These are phyloP conservation scores for Candida chauliodis DNA, from an alignment of 805 yeast species.

Conservation along the genomic window DNA sequence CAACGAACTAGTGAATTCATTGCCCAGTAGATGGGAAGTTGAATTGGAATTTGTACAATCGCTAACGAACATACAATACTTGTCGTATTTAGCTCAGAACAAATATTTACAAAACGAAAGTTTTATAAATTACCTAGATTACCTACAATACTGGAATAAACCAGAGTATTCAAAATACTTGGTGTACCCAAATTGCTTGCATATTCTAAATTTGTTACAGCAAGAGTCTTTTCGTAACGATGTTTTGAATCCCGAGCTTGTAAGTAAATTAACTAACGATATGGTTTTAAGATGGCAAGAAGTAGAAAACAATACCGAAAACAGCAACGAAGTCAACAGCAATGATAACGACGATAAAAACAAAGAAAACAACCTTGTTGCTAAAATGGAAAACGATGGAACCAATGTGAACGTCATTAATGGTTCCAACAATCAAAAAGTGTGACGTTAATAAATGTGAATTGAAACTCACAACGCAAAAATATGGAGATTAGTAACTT, in stretches of 20 bases:
- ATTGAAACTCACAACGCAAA: no score
- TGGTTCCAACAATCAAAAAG: no score
- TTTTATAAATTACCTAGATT: conserved; percentile 72
- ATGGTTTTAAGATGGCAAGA: conserved; percentile 72
- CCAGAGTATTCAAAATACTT: conserved; percentile 67
- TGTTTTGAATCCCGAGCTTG: conserved; percentile 53
- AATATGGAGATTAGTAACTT: no score
- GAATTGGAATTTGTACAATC: conserved; percentile 95
- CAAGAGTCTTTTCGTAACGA: conserved; percentile 50
- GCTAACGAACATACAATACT: conserved; percentile 82
- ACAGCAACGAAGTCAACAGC: not conserved
- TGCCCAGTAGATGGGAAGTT: conserved; percentile 84
- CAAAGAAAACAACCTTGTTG: no score
- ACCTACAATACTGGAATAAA: conserved; percentile 80
- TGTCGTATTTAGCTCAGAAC: conserved; percentile 82
- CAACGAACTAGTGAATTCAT: conserved; percentile 16
- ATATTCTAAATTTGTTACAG: conserved; percentile 64
- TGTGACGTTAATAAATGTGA: no score
- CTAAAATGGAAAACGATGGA: no score
- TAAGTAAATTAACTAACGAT: conserved; percentile 63
- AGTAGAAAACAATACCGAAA: conserved; percentile 6
- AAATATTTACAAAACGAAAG: conserved; percentile 66
- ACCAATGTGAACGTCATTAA: no score
- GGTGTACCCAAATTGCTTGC: conserved; percentile 87
- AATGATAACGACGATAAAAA: no score